These are phyloP conservation scores for Fusarium poae DNA, from an alignment of 2,329 filamentous ascomycete species.

Conservation along the genomic window DNA sequence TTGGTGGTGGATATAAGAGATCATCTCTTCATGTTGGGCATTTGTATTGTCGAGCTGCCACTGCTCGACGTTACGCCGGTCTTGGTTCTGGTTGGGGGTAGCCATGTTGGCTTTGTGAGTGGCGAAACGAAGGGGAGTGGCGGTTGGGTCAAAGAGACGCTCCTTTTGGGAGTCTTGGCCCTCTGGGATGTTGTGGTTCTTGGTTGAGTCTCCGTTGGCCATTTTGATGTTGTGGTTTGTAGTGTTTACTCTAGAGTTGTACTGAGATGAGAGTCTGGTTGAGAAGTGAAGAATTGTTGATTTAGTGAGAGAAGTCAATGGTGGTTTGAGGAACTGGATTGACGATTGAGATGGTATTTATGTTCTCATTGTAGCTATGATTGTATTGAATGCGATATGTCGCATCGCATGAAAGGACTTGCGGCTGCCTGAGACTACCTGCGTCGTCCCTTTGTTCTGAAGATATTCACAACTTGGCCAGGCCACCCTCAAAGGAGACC, in stretches of 20 bases:
- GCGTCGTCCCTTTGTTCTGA: background rate
- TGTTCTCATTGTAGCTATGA: background rate
- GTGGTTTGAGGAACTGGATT: too few relatives aligned
- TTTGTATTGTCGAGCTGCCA: conserved; percentile 1
- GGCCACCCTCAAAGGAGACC: background rate
- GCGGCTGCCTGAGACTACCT: background rate
- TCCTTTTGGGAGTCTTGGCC: background rate
- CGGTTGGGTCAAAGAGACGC: conserved; percentile 2
- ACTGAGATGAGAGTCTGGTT: background rate
- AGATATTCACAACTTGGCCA: background rate
- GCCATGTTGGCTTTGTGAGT: background rate
- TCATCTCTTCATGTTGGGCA: background rate
- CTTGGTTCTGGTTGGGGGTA: background rate
- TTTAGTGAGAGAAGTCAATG: background rate
- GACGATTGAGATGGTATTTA: background rate
- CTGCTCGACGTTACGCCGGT: conserved; percentile 7
- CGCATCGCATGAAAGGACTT: background rate
- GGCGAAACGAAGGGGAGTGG: background rate
- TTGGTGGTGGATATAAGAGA: background rate
- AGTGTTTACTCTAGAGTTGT: background rate
- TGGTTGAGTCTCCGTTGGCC: background rate
- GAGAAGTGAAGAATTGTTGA: too few relatives aligned
- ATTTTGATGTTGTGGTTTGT: background rate
- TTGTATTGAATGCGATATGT: background rate
- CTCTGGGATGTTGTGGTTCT: background rate